These are phyloP conservation scores for Tympanopsis confertula DNA, from an alignment of 2,329 filamentous ascomycete species.

Conservation along the genomic window DNA sequence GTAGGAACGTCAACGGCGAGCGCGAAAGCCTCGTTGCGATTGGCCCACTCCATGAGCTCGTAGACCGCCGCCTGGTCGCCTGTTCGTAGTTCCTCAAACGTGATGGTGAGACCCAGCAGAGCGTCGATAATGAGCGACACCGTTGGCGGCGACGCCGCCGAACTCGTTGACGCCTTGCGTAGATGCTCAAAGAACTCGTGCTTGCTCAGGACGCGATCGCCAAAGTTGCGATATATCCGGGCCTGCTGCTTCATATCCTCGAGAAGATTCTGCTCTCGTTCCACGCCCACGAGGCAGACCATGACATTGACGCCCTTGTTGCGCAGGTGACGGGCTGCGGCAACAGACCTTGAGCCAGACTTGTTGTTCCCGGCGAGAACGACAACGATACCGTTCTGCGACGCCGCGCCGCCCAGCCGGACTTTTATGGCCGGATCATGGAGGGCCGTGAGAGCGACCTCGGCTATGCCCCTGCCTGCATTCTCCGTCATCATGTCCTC, in stretches of 20 bases:
- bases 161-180: constrained; percentile 27
- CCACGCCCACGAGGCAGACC: constrained; percentile 73
- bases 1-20: constrained; percentile 85
- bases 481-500: constrained; percentile 90
- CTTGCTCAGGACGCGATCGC: constrained; percentile 59
- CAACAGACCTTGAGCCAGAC: constrained; percentile 72
- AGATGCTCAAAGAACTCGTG: constrained; percentile 49
- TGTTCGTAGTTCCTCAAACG: constrained; percentile 77
- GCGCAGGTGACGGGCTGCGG: constrained; percentile 74
- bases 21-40: constrained; percentile 71
- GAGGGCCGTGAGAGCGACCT: constrained; percentile 64
- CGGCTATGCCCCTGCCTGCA: constrained; percentile 75
- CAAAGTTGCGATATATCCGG: constrained; percentile 72
- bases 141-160: constrained; percentile 35
- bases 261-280: constrained; percentile 69
- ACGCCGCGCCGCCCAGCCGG: constrained; percentile 23
- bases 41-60: constrained; percentile 87
- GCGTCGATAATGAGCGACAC: constrained; percentile 81
- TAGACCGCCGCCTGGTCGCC: constrained; percentile 76
- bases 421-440: constrained; percentile 48
- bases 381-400: constrained; percentile 33
- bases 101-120: constrained; percentile 72
- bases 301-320: constrained; percentile 74
- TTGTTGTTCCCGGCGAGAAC: constrained; percentile 94
- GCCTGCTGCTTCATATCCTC: constrained; percentile 73